Conservation (phyloP, 768 basidiomycete species). For the Mycena alexandri region DNA sequence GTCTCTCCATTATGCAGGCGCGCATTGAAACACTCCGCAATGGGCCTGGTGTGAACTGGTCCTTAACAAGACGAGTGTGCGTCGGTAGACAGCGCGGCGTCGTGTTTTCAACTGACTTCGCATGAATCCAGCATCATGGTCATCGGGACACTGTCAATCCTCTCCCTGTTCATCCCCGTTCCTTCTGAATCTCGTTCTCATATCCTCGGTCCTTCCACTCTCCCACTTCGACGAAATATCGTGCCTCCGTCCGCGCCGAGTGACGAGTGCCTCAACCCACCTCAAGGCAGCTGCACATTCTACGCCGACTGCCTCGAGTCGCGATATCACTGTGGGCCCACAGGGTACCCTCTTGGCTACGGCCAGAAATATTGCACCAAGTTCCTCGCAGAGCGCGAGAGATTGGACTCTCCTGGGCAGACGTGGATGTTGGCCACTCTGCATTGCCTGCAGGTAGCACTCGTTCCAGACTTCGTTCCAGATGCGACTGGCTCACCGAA, state of each 20-base stretch:
- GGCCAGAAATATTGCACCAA: slow-evolving; percentile 56
- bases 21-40: not conserved
- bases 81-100: not conserved
- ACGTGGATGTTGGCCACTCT: slow-evolving; percentile 60
- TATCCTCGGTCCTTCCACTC: not conserved
- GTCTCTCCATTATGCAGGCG: not conserved
- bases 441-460: slow-evolving; percentile 58
- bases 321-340: slow-evolving; percentile 57
- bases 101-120: slow-evolving; percentile 2
- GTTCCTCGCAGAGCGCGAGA: slow-evolving; percentile 47
- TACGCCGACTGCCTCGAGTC: slow-evolving; percentile 60
- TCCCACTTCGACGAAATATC: not conserved
- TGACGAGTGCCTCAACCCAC: slow-evolving; percentile 48
- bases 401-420: slow-evolving; percentile 50
- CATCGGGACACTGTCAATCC: not conserved
- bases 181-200: not conserved
- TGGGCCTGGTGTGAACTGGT: slow-evolving; percentile 2
- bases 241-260: not conserved
- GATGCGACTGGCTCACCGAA: slow-evolving; percentile 44
- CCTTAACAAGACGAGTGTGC: slow-evolving; percentile 16
- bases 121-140: slow-evolving; percentile 1
- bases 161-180: not conserved
- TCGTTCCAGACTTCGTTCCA: slow-evolving; percentile 57
- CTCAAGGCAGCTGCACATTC: slow-evolving; percentile 55
- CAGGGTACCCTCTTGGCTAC: slow-evolving; percentile 58